phyloP scores from a whole-genome alignment of 306 rosid genomes.

The Pachyrhizus erosus region DNA sequence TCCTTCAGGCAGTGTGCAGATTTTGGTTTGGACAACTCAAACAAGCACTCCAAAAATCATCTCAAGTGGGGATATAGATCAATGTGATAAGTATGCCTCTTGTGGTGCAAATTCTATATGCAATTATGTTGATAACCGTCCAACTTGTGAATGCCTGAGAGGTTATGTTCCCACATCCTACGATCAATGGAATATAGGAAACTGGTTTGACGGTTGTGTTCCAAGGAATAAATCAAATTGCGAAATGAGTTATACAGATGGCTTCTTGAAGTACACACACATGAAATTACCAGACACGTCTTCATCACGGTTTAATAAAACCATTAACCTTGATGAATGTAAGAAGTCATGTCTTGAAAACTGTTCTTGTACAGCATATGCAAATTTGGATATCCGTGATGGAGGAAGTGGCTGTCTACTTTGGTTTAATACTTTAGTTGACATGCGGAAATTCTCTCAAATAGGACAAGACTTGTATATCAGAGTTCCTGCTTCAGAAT shows the following conservation, averaged over 20 bases:
- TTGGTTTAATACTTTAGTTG: constrained; percentile 43
- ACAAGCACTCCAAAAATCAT: rapidly evolving
- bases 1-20: background rate
- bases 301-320: constrained; percentile 28
- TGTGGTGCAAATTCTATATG: constrained; percentile 28
- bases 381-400: constrained; percentile 3
- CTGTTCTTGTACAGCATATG: constrained; percentile 42
- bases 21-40: background rate
- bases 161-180: constrained; percentile 20
- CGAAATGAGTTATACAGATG: background rate
- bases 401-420: constrained; percentile 45
- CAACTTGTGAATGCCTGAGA: constrained; percentile 25
- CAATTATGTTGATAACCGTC: background rate
- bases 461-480: constrained; percentile 32
- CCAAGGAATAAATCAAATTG: background rate
- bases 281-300: constrained; percentile 47
- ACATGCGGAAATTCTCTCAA: background rate
- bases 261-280: background rate
- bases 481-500: constrained; percentile 1
- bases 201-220: background rate
- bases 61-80: background rate
- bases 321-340: constrained; percentile 29
- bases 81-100: constrained; percentile 22
- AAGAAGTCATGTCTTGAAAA: constrained; percentile 7
- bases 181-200: background rate